Base-by-base conservation (phyloP, 164 flowering plant genomes). In the Echeveria elegans region DNA sequence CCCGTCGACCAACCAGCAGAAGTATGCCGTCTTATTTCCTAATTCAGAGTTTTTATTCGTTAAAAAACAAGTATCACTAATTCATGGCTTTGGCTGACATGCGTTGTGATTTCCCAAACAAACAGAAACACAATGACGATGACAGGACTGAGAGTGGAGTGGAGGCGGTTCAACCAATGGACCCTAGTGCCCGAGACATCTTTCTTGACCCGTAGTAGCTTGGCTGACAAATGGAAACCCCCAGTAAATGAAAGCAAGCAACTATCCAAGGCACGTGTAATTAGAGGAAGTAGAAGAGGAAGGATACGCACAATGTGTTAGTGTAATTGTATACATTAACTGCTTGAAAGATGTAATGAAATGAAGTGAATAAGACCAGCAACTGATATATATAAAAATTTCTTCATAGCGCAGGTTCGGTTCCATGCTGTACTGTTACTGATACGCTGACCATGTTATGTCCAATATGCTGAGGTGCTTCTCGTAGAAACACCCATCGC, bases 1-100 rank as follows among this genome's bases (percentile, higher is more conserved):
- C 78, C 83, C 1, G 79, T 74, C 29, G 80, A 75, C 70, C 77
- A 71, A 41, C 78, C 79, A 34, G 66, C 30, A 23, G 79, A 83
- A 64, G 90, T 86, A 79, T 74, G 86, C 74, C n/a, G n/a, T 52
- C 28, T 18, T 21, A 48, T n/a, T 19, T 48, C 7, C 24, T 52
- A 11, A 7, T 6, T 50, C 28, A 21, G 23, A 9, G 23, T n/a
- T 23, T 21, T 21, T 8, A 23, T 21, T 52, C 58, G 23, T 21
- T 56, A 32, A 2, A 28, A 19, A 56, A 28, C 32, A 56, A 11
- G 32, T 15, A 56, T 29, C 6, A 0, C n/a, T 21, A 24, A 6
- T 53, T 53, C 24, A 23, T 24, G 59, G 18, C 14, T 56, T 15
- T 23, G 61, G 28, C 61, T 0, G 16, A 4, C 61, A 14, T 14